Base-by-base conservation (phyloP, 768 basidiomycete species). In the Calocybe gangraenosa region DNA sequence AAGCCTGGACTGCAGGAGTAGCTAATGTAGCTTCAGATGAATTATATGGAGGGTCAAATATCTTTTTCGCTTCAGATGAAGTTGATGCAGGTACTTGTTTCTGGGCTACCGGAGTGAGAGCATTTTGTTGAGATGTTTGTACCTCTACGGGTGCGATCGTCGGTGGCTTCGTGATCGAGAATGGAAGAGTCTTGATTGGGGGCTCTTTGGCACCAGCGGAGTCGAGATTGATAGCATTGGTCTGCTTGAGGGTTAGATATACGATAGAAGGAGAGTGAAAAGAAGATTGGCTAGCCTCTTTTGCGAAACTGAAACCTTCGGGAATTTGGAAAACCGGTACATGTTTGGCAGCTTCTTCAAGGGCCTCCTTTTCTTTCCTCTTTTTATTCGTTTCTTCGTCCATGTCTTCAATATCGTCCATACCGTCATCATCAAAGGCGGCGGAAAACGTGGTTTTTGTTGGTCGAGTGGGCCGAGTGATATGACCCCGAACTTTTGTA, bases 391-490 rank as follows among this genome's bases (percentile, higher is more conserved):
- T 33, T 20, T 49, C 42, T 15, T 42, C 37, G 14, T 71, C 62
- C 56, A 66, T 64, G 37, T 66, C 66, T 23, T 65, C 60, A 20
- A 58, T 58, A 19, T 74, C 74, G 40, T 68, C 65, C 67, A 73
- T 67, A 17, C 49, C 66, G 20, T 79, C 81, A 45, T 74, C 70
- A 25, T 72, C 67, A 49, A 72, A 85, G 7, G 71, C 73, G 5
- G 87, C 87, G 3, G 87, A 87, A 55, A 83, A 90, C 52, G 76
- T 78, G 23, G 73, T 70, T 48, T 67, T 75, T 14, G 67, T 63
- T 11, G 69, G 70, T 37, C 59, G 50, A 18, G 70, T 61, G 14
- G 84, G 81, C 10, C 82, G 76, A n/a, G 70, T 68, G 32, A 84
- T 69, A 54, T 86, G 83, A 48, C 72, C 76, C 32, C 84, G 76